Evolutionary conservation across 257 asterid species (phyloP).

Genomic region (Solanum peruvianum): DNA sequence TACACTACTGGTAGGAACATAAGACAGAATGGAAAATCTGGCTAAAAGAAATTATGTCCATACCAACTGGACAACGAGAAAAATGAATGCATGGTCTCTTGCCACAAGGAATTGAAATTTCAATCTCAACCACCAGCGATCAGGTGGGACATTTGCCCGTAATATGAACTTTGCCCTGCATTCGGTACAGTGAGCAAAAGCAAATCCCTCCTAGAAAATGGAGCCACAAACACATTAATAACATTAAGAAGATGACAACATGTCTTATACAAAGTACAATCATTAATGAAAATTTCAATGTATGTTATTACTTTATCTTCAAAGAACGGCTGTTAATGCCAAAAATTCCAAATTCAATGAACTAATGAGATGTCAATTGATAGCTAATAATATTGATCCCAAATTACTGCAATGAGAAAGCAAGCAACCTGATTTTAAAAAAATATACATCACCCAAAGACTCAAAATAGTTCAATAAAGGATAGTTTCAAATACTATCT

Average conservation of each 20-base stretch:
- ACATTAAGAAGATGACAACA: neutral
- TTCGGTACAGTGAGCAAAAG: slow-evolving; percentile 98
- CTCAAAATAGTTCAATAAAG: neutral
- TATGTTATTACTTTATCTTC: neutral
- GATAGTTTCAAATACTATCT: neutral
- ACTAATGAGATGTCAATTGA: neutral
- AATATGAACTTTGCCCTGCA: slow-evolving; percentile 89
- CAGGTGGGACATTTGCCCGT: slow-evolving; percentile 96
- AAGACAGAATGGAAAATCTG: neutral
- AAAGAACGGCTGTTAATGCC: neutral
- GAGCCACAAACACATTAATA: slow-evolving; percentile 1
- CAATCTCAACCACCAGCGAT: slow-evolving; percentile 98
- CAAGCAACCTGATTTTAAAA: neutral
- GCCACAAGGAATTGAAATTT: slow-evolving; percentile 96
- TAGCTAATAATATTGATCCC: neutral
- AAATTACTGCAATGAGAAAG: neutral
- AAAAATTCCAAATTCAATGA: neutral
- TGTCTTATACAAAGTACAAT: neutral
- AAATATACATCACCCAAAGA: neutral
- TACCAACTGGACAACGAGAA: slow-evolving; percentile 95
- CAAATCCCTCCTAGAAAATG: slow-evolving; percentile 89
- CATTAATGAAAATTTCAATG: neutral
- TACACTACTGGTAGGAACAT: neutral
- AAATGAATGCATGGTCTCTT: slow-evolving; percentile 89
- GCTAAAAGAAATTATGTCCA: neutral